Base-by-base conservation (phyloP, 768 basidiomycete genomes). In the Tylopilus sp. region DNA sequence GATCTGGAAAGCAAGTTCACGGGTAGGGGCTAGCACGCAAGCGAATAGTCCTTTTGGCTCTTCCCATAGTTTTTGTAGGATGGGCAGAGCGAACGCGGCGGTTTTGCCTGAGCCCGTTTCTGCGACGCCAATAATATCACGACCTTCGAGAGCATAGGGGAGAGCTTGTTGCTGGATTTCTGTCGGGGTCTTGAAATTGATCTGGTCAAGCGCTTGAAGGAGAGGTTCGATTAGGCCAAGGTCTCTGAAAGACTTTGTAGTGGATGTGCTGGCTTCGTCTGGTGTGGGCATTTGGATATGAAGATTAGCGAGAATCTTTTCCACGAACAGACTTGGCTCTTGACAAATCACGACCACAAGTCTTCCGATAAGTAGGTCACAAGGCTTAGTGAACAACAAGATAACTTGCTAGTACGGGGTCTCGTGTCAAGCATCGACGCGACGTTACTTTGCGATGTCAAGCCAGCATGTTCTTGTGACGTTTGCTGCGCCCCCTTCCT, bases 41-140 rank as follows among this genome's bases (percentile, higher is more conserved):
- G 93, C 93, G 66, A 94, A 99, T 36, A 95, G 79, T 20, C 92
- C 90, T 63, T 87, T 87, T 41, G 97, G 97, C 26, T 95, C 89
- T 44, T 94, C 89, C 94, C 94, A 98, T 69, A 98, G 72, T 59
- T 91, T 91, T 70, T 99, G 97, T 31, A 99, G 73, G 52, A 99
- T 95, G 2, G 97, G 97, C 6, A 98, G 73, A 22, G 91, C 93
- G 70, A 98, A 98, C 20, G 97, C 95, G 15, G 94, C 95, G 0
- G 97, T 98, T 75, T 99, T 98, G 59, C 95, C 97, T 12, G 91
- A 93, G 26, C 97, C 97, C 10, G 97, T 99, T 58, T 91, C 86
- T 28, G 97, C 97, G n/a, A 99, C 88, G 18, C 97, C 97, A 52
- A 99, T 98, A 58, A 99, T 91, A 73, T 99, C 97, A 62, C 87